Evolutionary conservation across 2,329 filamentous ascomycete genomes (phyloP).

Genomic region (Xylariaceae sp.): DNA sequence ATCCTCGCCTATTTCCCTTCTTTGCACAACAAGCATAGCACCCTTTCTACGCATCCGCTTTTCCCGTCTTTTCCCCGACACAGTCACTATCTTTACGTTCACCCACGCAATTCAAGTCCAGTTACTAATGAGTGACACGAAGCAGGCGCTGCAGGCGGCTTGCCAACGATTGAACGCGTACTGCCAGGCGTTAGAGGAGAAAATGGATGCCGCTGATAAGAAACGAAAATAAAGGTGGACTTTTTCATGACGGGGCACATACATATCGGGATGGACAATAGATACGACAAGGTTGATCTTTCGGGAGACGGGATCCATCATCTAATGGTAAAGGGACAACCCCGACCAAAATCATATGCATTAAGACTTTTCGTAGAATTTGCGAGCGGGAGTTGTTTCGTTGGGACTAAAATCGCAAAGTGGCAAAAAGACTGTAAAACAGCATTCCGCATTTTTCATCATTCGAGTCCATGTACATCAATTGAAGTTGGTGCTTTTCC

Average conservation of each 20-base stretch:
- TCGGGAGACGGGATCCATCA: neutral
- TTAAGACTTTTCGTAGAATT: constrained; percentile 7
- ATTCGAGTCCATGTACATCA: constrained; percentile 12
- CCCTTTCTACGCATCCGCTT: neutral
- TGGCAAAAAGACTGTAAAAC: constrained; percentile 14
- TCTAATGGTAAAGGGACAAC: constrained; percentile 6
- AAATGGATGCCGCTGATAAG: constrained; percentile 68
- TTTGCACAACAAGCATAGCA: constrained; percentile 11
- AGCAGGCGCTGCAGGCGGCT: constrained; percentile 82
- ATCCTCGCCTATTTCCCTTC: constrained; percentile 21
- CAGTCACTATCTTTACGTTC: neutral
- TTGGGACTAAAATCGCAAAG: neutral
- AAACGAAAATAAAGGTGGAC: constrained; percentile 65
- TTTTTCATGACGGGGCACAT: constrained; percentile 11
- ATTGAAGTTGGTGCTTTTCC: constrained; percentile 21
- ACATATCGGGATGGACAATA: constrained; percentile 1
- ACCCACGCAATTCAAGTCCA: neutral
- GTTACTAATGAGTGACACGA: constrained; percentile 20
- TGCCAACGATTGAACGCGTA: constrained; percentile 87
- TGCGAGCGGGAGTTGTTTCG: constrained; percentile 25
- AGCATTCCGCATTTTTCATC: constrained; percentile 17
- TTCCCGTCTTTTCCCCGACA: neutral
- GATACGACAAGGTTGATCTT: too few relatives aligned
- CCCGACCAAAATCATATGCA: constrained; percentile 1
- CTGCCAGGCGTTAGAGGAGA: constrained; percentile 80